These are phyloP conservation scores for Aspergillus sp. DNA, from an alignment of 2,329 filamentous ascomycete genomes.

Conservation along the genomic window DNA sequence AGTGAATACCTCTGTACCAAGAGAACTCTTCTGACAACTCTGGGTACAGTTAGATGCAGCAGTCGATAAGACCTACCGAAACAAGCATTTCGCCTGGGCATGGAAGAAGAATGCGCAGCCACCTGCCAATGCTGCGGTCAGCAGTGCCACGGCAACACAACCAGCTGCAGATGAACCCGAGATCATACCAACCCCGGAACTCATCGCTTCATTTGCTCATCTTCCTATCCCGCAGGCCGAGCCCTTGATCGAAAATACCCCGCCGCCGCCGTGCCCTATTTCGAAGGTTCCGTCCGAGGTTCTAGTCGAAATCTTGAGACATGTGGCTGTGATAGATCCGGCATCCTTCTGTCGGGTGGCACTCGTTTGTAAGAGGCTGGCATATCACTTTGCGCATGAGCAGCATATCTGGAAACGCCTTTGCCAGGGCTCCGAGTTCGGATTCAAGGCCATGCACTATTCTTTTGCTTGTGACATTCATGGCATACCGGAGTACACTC, in stretches of 20 bases:
- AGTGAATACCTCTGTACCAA: slow-evolving; percentile 25
- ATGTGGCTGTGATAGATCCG: slow-evolving; percentile 74
- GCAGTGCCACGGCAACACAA: slow-evolving; percentile 57
- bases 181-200: slow-evolving; percentile 60
- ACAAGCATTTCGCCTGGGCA: slow-evolving; percentile 81
- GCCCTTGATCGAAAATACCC: slow-evolving; percentile 70
- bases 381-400: slow-evolving; percentile 81
- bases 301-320: slow-evolving; percentile 72
- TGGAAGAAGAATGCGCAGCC: slow-evolving; percentile 49
- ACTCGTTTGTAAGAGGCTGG: slow-evolving; percentile 81
- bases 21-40: slow-evolving; percentile 17
- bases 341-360: slow-evolving; percentile 74
- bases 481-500: slow-evolving; percentile 45
- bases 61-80: slow-evolving; percentile 84
- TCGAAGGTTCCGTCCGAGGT: slow-evolving; percentile 79
- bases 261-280: slow-evolving; percentile 77
- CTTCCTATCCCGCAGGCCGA: slow-evolving; percentile 68
- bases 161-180: slow-evolving; percentile 55
- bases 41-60: slow-evolving; percentile 69
- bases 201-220: slow-evolving; percentile 73
- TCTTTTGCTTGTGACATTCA: slow-evolving; percentile 65
- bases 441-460: slow-evolving; percentile 83
- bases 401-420: slow-evolving; percentile 83
- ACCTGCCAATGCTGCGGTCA: slow-evolving; percentile 53
- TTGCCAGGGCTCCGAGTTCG: slow-evolving; percentile 69